These are phyloP conservation scores for Seminavis robusta DNA, from an alignment of 108 stramenopile genomes.

Conservation along the genomic window DNA sequence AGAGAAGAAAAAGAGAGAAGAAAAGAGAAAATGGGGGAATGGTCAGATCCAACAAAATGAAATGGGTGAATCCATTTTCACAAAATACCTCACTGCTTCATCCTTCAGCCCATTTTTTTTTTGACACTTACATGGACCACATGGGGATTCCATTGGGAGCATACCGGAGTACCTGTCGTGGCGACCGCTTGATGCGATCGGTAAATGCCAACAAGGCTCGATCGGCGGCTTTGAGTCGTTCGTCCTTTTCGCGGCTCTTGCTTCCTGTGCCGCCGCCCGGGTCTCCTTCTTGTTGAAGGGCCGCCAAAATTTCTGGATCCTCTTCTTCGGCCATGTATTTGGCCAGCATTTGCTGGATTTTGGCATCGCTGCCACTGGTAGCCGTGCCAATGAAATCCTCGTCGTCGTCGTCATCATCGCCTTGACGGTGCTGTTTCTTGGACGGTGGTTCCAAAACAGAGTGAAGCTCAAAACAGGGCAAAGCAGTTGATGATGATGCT, in stretches of 20 bases:
- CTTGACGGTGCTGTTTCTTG: slow-evolving; percentile 1
- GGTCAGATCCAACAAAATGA: neutral
- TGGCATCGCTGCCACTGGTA: slow-evolving; percentile 38
- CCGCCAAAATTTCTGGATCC: slow-evolving; percentile 69
- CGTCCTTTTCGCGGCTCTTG: slow-evolving; percentile 61
- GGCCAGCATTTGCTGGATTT: slow-evolving; percentile 74
- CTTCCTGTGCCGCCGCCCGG: slow-evolving; percentile 9
- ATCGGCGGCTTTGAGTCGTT: slow-evolving; percentile 66
- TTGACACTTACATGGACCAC: slow-evolving; percentile 71
- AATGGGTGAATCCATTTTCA: neutral
- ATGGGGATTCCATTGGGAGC: slow-evolving; percentile 73
- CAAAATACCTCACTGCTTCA: slow-evolving; percentile 8
- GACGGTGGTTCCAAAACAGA: slow-evolving; percentile 50
- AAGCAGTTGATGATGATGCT: slow-evolving; percentile 16
- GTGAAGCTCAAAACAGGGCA: slow-evolving; percentile 40
- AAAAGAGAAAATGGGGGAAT: neutral
- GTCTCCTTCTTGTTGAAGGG: slow-evolving; percentile 34
- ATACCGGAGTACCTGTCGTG: slow-evolving; percentile 77
- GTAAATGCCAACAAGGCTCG: slow-evolving; percentile 64
- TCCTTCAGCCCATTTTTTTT: slow-evolving; percentile 4
- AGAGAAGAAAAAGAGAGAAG: neutral
- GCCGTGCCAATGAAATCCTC: slow-evolving; percentile 66
- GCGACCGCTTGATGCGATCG: slow-evolving; percentile 60
- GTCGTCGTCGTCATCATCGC: slow-evolving; percentile 25
- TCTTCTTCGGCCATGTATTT: slow-evolving; percentile 85